Percentiles rank a stretch among this genome's conserved stretches.
Evolutionary conservation across 208 protist genomes (phyloP).

Genomic region (Crithidia thermophila): DNA sequence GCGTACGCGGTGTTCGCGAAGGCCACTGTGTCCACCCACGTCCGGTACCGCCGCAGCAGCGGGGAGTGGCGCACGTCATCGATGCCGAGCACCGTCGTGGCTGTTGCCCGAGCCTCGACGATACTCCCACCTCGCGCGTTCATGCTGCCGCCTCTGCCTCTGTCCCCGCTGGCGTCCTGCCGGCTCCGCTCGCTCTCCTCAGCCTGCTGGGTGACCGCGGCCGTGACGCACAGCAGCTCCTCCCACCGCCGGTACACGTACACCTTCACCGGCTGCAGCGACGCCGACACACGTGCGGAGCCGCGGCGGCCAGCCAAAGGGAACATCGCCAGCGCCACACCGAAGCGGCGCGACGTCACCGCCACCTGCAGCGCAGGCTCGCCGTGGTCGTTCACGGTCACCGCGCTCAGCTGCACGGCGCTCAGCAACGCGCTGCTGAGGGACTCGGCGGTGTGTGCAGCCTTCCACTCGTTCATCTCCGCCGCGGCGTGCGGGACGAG

Average conservation of each 20-base stretch:
- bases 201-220: conserved; percentile 12
- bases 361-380: conserved; percentile 39
- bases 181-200: conserved; percentile 15
- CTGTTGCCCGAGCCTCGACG: background rate
- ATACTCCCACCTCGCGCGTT: background rate
- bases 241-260: conserved; percentile 26
- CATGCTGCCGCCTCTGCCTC: background rate
- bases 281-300: conserved; percentile 17
- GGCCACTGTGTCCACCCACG: conserved; percentile 27
- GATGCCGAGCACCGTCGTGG: background rate
- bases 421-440: conserved; percentile 23
- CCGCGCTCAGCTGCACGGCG: conserved; percentile 36
- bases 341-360: conserved; percentile 35
- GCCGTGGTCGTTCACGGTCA: conserved; percentile 32
- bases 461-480: conserved; percentile 39
- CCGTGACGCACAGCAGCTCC: conserved; percentile 24
- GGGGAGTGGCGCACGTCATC: conserved; percentile 14
- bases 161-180: conserved; percentile 9
- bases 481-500: conserved; percentile 47
- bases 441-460: conserved; percentile 20
- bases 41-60: conserved; percentile 22
- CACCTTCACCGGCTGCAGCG: conserved; percentile 28
- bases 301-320: conserved; percentile 30
- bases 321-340: conserved; percentile 37
- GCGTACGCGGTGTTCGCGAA: conserved; percentile 22